phyloP scores from a whole-genome alignment of 768 basidiomycete genomes.

The Pholiota molesta region DNA sequence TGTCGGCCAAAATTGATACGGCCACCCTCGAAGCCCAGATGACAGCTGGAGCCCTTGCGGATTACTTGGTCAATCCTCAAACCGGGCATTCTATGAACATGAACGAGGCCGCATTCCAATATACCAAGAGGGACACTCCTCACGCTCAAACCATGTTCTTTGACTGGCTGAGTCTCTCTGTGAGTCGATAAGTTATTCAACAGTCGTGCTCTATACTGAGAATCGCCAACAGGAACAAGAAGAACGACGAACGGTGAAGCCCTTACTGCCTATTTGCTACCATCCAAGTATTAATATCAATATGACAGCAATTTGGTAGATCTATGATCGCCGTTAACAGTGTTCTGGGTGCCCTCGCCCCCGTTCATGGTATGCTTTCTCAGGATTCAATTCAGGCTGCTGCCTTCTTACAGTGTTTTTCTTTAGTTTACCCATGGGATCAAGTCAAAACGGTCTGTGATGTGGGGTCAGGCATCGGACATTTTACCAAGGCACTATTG shows the following conservation, averaged over 20 bases:
- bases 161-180: slow-evolving; percentile 6
- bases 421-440: slow-evolving; percentile 13
- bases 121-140: slow-evolving; percentile 4
- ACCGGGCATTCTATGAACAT: slow-evolving; percentile 4
- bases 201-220: background rate
- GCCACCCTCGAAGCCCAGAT: slow-evolving; percentile 12
- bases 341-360: slow-evolving; percentile 4
- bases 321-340: slow-evolving; percentile 10
- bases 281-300: background rate
- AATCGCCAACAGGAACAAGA: background rate
- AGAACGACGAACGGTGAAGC: slow-evolving; percentile 9
- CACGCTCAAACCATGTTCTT: slow-evolving; percentile 4
- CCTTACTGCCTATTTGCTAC: background rate
- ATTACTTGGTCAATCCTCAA: slow-evolving; percentile 6
- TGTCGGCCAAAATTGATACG: slow-evolving; percentile 25
- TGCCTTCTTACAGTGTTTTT: background rate
- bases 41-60: background rate
- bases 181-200: background rate
- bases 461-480: slow-evolving; percentile 16
- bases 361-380: slow-evolving; percentile 1
- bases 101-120: slow-evolving; percentile 10
- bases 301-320: slow-evolving; percentile 1
- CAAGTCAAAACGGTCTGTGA: slow-evolving; percentile 13
- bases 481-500: slow-evolving; percentile 12
- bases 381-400: background rate